Percentiles rank a stretch among this genome's conserved stretches.
phyloP scores from a whole-genome alignment of 2,329 filamentous ascomycete genomes.

The Trichoderma sp. region DNA sequence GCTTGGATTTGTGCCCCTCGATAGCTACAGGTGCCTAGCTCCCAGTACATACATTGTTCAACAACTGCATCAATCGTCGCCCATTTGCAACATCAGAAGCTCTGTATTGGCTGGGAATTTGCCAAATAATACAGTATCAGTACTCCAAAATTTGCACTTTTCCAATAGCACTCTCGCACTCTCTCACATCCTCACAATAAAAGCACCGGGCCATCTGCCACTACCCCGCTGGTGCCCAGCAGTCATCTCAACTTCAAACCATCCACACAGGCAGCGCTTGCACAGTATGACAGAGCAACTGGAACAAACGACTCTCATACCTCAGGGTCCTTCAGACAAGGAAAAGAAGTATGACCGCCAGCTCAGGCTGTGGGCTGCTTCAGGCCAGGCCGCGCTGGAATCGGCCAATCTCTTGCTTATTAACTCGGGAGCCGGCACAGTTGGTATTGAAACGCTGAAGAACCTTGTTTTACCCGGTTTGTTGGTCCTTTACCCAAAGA shows the following conservation, averaged over 20 bases:
- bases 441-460: slow-evolving; percentile 89
- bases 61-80: background rate
- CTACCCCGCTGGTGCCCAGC: background rate
- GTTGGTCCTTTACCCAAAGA: slow-evolving; percentile 20
- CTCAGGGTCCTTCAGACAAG: slow-evolving; percentile 59
- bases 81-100: background rate
- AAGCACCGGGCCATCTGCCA: background rate
- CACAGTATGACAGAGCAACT: slow-evolving; percentile 34
- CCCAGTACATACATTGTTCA: background rate
- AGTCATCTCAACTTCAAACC: background rate
- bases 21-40: background rate
- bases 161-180: background rate
- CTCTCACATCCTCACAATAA: background rate
- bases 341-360: slow-evolving; percentile 90
- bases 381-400: slow-evolving; percentile 86
- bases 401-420: slow-evolving; percentile 88
- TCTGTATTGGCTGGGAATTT: background rate
- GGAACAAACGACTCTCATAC: slow-evolving; percentile 35
- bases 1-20: background rate
- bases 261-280: background rate
- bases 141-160: background rate
- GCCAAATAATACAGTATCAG: background rate
- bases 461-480: slow-evolving; percentile 89
- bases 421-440: slow-evolving; percentile 83
- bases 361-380: slow-evolving; percentile 91